Percentiles rank a stretch among this genome's conserved stretches.
Conservation (phyloP, 1,284 basidiomycete genomes). For the Cryptococcus sp. region DNA sequence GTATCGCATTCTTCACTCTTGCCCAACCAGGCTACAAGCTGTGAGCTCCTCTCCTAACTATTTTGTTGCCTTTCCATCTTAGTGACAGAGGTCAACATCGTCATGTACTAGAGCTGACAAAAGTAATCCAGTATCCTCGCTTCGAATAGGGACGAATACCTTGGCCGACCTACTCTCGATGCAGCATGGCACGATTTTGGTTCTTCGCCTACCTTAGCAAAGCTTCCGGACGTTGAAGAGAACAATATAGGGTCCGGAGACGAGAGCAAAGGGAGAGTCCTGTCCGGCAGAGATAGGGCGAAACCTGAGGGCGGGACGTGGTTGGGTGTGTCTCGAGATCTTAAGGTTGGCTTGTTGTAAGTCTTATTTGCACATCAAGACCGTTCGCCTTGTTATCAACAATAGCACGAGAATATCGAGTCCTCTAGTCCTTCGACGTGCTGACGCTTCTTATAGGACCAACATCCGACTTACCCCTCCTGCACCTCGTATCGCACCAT, state of each 20-base stretch:
- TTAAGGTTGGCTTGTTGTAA: conserved; percentile 46
- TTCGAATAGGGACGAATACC: conserved; percentile 50
- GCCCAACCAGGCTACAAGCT: conserved; percentile 45
- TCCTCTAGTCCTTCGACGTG: no score
- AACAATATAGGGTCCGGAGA: not conserved
- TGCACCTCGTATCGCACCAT: conserved; percentile 12
- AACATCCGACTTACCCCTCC: conserved; percentile 39
- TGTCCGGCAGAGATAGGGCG: conserved; percentile 41
- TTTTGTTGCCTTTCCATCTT: no score
- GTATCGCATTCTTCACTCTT: conserved; percentile 48
- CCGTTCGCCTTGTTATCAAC: not conserved
- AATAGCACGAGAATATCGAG: no score
- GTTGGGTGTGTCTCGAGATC: conserved; percentile 44
- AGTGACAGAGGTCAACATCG: no score
- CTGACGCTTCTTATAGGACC: conserved; percentile 29
- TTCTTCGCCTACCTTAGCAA: not conserved
- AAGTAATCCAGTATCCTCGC: conserved; percentile 34
- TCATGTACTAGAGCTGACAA: not conserved
- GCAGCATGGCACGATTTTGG: conserved; percentile 50
- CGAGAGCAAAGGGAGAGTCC: conserved; percentile 22
- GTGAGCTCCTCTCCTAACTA: conserved; percentile 25
- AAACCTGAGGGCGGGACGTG: conserved; percentile 41
- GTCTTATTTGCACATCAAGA: conserved; percentile 7
- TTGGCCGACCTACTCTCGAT: conserved; percentile 39
- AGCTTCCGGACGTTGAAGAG: no score